Evolutionary conservation across 495 filamentous ascomycete species (phyloP), one percentile per base, ranked within the genome.

Genomic region (Aspergillus biplanus): DNA sequence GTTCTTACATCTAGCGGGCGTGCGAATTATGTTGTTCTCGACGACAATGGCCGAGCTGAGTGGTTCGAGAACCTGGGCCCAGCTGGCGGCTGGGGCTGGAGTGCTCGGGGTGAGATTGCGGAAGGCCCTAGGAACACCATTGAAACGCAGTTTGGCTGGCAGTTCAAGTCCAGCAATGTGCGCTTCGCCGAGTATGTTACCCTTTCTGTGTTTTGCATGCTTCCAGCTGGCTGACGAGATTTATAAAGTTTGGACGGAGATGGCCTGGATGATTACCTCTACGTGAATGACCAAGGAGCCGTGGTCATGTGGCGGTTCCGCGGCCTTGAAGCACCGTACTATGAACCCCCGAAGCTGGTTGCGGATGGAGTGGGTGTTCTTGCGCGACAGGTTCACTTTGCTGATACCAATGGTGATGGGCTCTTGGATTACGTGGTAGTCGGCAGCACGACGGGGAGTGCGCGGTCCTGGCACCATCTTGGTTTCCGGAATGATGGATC

Each of bases 351-450:
- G 2, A 18, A 6, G 46, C 13, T 49, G 13, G 46, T 49, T 49
- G 46, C 46, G 46, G 46, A 49, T 18, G 46, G 46, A 49, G 46
- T 49, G 4, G 46, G 46, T 49, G 46, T 49, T 49, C 46, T 49
- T 16, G 46, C 46, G 46, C 5, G n/a, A 49, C 46, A 49, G 7
- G 35, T 49, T 16, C 46, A 49, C 9, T 49, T 49, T 49, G 46
- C 46, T 49, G 46, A 49, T 18, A 49, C 46, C 18, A 49, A 49
- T 49, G 46, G 46, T 18, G 46, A 49, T 49, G 46, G 46, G 46
- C 4, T 5, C n/a, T 57, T 57, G 37, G 54, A 57, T 31, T 57
- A 57, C n/a, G 54, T 57, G 0, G 54, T 57, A 1, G 54, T 57
- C 0, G 54, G 34, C n/a, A 34, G 34, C 34, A 44, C 18, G 1